Evolutionary conservation across 129 eudicot species (phyloP).

Genomic region (Helichrysum umbraculigerum): DNA sequence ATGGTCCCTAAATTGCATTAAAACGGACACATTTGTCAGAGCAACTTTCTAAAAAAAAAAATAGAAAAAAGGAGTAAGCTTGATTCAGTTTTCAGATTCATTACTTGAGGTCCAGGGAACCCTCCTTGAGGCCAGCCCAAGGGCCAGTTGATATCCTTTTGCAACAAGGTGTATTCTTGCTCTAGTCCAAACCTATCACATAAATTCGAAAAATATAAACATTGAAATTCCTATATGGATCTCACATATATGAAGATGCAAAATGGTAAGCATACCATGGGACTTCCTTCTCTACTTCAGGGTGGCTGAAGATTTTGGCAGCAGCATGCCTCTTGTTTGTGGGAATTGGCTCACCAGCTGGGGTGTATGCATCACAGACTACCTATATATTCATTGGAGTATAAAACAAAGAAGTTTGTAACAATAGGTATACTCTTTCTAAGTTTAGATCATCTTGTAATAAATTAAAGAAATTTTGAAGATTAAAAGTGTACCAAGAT

Average conservation of each 20-base stretch:
- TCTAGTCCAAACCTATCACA: constrained; percentile 75
- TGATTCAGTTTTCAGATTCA: neutral
- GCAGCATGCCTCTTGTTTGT: constrained; percentile 83
- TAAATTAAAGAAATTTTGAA: neutral
- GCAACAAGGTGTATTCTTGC: constrained; percentile 86
- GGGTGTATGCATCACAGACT: constrained; percentile 90
- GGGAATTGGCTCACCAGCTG: constrained; percentile 94
- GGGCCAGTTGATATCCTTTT: constrained; percentile 69
- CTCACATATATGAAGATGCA: neutral
- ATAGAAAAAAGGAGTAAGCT: neutral
- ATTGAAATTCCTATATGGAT: neutral
- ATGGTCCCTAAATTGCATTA: constrained; percentile 70
- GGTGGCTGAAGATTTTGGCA: constrained; percentile 77
- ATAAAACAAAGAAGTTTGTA: neutral
- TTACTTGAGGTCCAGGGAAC: constrained; percentile 84
- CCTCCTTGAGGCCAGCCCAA: constrained; percentile 92
- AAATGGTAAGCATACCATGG: constrained; percentile 60
- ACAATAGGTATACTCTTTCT: no score
- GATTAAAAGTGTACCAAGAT: constrained; percentile 57
- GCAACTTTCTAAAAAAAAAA: neutral
- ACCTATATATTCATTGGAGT: constrained; percentile 59
- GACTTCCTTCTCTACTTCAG: constrained; percentile 72
- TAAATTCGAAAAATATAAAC: neutral
- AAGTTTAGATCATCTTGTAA: no score
- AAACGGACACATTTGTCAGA: neutral